A percentile compares a stretch with the other conserved stretches of the same genome.
These are phyloP conservation scores for Psilocybe cubensis DNA, from an alignment of 768 basidiomycete species.

Conservation along the genomic window DNA sequence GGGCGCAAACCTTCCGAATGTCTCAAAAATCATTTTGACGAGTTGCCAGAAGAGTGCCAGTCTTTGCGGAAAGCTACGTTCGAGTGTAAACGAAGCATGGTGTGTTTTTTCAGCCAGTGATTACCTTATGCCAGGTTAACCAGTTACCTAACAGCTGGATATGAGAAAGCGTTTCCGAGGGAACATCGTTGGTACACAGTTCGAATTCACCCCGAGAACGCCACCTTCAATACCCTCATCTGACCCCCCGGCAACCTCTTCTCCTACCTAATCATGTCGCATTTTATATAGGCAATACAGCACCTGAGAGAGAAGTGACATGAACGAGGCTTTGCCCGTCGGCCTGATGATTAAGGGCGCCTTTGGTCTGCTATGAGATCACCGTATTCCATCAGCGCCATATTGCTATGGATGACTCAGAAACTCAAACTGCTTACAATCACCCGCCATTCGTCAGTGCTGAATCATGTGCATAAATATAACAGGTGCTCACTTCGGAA, in stretches of 20 bases:
- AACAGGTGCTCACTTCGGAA: background rate
- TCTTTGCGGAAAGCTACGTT: constrained; percentile 80
- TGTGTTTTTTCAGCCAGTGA: constrained; percentile 35
- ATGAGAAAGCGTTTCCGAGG: constrained; percentile 86
- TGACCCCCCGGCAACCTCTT: background rate
- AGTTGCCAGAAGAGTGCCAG: constrained; percentile 83
- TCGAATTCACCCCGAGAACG: constrained; percentile 43
- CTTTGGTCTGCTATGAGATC: background rate
- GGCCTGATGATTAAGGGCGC: background rate
- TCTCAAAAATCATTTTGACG: constrained; percentile 70
- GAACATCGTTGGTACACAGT: constrained; percentile 62
- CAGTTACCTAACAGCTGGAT: constrained; percentile 56
- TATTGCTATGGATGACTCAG: background rate
- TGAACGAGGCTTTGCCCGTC: too few species aligned
- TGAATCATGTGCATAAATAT: background rate
- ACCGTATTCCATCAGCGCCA: too few species aligned
- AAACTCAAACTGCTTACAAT: background rate
- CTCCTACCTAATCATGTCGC: background rate
- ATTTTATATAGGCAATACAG: background rate
- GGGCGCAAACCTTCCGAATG: constrained; percentile 85
- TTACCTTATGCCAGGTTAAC: background rate
- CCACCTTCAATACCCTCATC: constrained; percentile 13
- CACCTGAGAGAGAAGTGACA: background rate
- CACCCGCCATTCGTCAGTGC: background rate
- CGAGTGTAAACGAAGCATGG: constrained; percentile 92